Evolutionary conservation across 768 basidiomycete genomes (phyloP), one percentile per base, ranked within the genome.

Genomic region (Rhodotorula toruloides): DNA sequence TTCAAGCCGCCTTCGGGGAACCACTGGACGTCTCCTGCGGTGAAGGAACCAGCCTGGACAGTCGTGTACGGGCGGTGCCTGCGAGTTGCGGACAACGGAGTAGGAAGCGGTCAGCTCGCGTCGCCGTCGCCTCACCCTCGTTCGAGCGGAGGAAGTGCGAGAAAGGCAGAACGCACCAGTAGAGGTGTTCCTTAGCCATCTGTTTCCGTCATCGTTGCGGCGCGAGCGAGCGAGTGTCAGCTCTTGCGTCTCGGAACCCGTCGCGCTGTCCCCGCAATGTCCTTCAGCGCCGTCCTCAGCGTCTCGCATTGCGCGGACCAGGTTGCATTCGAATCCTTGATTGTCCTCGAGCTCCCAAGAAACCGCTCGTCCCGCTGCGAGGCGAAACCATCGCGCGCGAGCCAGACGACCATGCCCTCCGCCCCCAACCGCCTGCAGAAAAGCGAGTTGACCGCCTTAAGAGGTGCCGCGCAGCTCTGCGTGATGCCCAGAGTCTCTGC

Each of bases 11-110:
- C 94, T 74, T 99, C 93, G 9, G 91, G 91, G 83, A 97, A 98
- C 94, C 94, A 98, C 68, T 83, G 83, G 65, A 94, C 86, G 76
- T 96, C 90, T 36, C 93, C 94, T 3, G 83, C 84, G 74, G 83
- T 82, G 74, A 98, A 97, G 12, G 82, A 81, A 49, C 94, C 94
- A 8, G 88, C 81, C 74, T 87, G 81, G 64, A 97, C 91, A 32
- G 86, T 91, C 67, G 85, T 81, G 83, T 96, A 97, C 17, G 89
- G 90, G 39, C 87, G 83, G 77, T 92, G 85, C 91, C 66, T 67
- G 54, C 53, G 46, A 19, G n/a, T 2, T 3, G 31, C 32, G 27
- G 43, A 31, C 91, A 92, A 25, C 3, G 54, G 21, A 17, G 31
- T 8, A 36, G 21, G 27, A 17, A 11, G 19, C 32, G 11, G 37